These are phyloP conservation scores for Xylariaceae sp. DNA, from an alignment of 2,329 filamentous ascomycete genomes.

Conservation along the genomic window DNA sequence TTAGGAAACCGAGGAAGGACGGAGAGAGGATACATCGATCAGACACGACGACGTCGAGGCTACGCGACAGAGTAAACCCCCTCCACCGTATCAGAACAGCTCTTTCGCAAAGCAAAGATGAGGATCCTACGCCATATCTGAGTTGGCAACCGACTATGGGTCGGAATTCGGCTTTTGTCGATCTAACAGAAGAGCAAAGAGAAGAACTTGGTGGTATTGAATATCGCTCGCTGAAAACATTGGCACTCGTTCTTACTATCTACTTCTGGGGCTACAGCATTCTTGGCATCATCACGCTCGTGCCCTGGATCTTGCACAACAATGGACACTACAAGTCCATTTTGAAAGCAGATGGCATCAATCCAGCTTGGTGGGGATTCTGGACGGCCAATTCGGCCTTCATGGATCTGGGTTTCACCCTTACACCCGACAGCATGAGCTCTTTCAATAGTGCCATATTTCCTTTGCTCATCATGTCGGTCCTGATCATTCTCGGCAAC, in stretches of 20 bases:
- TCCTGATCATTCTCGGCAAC: conserved; percentile 90
- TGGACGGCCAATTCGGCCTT: conserved; percentile 87
- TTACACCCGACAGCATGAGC: conserved; percentile 91
- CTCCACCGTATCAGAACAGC: conserved; percentile 53
- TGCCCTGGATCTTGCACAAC: conserved; percentile 73
- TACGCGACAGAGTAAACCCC: conserved; percentile 30
- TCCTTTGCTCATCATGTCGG: conserved; percentile 71
- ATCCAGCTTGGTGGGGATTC: conserved; percentile 83
- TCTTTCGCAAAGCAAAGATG: conserved; percentile 50
- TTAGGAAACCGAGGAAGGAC: conserved; percentile 40
- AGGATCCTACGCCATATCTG: conserved; percentile 73
- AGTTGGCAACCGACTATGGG: conserved; percentile 92
- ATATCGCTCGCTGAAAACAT: conserved; percentile 83
- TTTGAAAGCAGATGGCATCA: conserved; percentile 59
- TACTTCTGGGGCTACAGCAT: conserved; percentile 86
- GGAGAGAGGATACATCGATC: conserved; percentile 36
- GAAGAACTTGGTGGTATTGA: conserved; percentile 96
- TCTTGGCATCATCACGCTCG: conserved; percentile 66
- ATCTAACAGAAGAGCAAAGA: conserved; percentile 82
- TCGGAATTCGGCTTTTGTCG: conserved; percentile 88
- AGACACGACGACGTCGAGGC: conserved; percentile 27
- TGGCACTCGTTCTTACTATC: conserved; percentile 70
- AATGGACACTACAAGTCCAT: conserved; percentile 59
- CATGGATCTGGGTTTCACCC: conserved; percentile 89
- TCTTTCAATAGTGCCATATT: conserved; percentile 78